Evolutionary conservation across 306 rosid genomes (phyloP).

Genomic region (Quercus parvula): DNA sequence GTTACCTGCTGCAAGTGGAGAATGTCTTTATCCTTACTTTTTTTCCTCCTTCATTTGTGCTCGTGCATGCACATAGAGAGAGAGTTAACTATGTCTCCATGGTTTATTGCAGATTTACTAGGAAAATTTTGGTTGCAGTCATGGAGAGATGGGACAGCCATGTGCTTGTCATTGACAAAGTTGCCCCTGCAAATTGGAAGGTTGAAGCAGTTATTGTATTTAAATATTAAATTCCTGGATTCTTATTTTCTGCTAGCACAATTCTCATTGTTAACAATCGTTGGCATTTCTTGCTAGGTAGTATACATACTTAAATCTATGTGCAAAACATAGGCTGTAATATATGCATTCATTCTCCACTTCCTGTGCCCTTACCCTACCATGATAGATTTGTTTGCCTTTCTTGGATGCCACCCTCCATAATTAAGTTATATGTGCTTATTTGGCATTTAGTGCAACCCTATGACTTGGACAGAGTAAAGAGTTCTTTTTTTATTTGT

Average conservation of each 20-base stretch:
- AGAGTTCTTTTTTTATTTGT: neutral
- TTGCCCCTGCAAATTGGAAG: conserved; percentile 89
- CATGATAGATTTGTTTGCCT: neutral
- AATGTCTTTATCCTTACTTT: neutral
- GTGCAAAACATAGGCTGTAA: neutral
- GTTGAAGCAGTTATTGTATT: conserved; percentile 27
- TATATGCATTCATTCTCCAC: neutral
- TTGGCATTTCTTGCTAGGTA: neutral
- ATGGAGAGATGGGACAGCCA: conserved; percentile 76
- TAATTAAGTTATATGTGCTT: neutral
- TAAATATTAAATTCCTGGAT: conserved; percentile 11
- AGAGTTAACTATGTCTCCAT: conserved; percentile 10
- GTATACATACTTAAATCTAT: neutral
- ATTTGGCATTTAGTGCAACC: neutral
- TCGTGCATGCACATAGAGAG: neutral
- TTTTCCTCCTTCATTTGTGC: neutral
- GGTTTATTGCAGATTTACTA: conserved; percentile 57
- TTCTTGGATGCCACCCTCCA: neutral
- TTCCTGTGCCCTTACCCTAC: neutral
- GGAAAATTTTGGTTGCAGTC: conserved; percentile 84
- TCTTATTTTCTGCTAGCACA: neutral
- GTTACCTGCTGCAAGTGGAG: conserved; percentile 13
- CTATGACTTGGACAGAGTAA: neutral
- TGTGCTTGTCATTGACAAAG: conserved; percentile 57
- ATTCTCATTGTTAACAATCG: neutral